phyloP scores from a whole-genome alignment of 2,329 filamentous ascomycete species.

The Plectosphaerella cucumerina region DNA sequence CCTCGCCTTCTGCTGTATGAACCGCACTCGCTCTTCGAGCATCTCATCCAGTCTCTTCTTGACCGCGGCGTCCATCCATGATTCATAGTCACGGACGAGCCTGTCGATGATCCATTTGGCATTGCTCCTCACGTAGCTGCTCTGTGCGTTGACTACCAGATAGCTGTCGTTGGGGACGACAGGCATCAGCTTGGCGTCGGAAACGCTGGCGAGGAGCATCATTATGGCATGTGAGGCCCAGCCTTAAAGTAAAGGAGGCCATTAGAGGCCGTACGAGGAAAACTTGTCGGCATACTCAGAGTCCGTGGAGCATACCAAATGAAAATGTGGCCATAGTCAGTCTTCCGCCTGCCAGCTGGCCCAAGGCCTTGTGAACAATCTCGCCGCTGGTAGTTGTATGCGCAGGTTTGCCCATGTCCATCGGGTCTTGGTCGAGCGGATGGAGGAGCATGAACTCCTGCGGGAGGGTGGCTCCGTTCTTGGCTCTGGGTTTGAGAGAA shows the following conservation, averaged over 20 bases:
- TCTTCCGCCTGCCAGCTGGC: constrained; percentile 19
- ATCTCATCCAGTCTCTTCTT: constrained; percentile 6
- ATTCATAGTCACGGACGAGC: constrained; percentile 34
- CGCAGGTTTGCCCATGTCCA: too few species aligned
- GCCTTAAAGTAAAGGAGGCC: constrained; percentile 8
- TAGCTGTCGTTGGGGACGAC: constrained; percentile 20
- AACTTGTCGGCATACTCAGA: too few species aligned
- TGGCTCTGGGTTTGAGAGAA: too few species aligned
- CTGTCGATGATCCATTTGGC: constrained; percentile 37
- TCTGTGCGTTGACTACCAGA: constrained; percentile 29
- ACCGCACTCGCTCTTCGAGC: constrained; percentile 8
- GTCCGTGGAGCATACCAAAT: constrained; percentile 17
- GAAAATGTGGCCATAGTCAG: constrained; percentile 25
- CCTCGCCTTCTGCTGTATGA: too few species aligned
- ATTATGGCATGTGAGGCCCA: constrained; percentile 20
- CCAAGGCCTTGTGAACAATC: constrained; percentile 25
- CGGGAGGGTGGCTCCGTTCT: too few species aligned
- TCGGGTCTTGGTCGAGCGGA: too few species aligned
- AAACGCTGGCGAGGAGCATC: constrained; percentile 17
- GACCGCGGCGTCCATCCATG: constrained; percentile 17
- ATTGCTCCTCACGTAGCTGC: constrained; percentile 31
- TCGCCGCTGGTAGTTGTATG: constrained; percentile 19
- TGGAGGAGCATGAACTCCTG: too few species aligned
- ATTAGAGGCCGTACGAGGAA: too few species aligned
- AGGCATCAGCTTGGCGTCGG: constrained; percentile 22